Conservation (phyloP, 352 stramenopile genomes). For the Globisporangium iwayamae region DNA sequence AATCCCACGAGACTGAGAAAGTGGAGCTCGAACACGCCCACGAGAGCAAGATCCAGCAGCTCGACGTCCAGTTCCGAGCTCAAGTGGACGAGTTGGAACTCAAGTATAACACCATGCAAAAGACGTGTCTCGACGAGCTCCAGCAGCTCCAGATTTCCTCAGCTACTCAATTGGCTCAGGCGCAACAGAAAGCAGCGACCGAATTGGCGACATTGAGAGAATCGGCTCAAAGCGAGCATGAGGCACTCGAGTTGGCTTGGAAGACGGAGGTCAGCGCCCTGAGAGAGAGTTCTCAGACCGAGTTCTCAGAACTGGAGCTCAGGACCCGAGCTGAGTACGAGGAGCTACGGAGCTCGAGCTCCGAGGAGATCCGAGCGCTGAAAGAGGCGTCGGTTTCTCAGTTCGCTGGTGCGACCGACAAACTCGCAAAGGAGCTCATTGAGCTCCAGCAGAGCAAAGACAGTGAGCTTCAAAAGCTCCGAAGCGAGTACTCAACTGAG, state of each 20-base stretch:
- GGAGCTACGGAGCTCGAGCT: conserved; percentile 22
- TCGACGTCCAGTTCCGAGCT: conserved; percentile 23
- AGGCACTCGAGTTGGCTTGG: not conserved
- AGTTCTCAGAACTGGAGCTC: conserved; percentile 21
- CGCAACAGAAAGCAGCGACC: not conserved
- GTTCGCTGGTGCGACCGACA: conserved; percentile 22
- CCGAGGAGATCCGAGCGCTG: conserved; percentile 23
- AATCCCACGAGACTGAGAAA: conserved; percentile 34
- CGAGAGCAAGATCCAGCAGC: conserved; percentile 18
- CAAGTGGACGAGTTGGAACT: conserved; percentile 30
- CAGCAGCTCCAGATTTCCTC: conserved; percentile 30
- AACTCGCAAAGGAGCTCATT: conserved; percentile 25
- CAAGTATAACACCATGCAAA: conserved; percentile 27
- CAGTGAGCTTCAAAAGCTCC: conserved; percentile 21
- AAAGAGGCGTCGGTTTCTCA: conserved; percentile 20
- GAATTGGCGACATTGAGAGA: conserved; percentile 4
- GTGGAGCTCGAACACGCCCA: conserved; percentile 25
- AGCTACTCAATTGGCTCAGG: conserved; percentile 16
- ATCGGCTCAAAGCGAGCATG: conserved; percentile 6
- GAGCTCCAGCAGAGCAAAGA: conserved; percentile 24
- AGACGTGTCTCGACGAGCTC: conserved; percentile 31
- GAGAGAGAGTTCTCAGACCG: conserved; percentile 16
- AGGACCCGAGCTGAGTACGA: conserved; percentile 23
- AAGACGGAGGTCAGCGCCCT: conserved; percentile 18
- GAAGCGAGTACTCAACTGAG: conserved; percentile 19